Evolutionary conservation across 1,284 basidiomycete genomes (phyloP).

Genomic region (Cystobasidium sp.): DNA sequence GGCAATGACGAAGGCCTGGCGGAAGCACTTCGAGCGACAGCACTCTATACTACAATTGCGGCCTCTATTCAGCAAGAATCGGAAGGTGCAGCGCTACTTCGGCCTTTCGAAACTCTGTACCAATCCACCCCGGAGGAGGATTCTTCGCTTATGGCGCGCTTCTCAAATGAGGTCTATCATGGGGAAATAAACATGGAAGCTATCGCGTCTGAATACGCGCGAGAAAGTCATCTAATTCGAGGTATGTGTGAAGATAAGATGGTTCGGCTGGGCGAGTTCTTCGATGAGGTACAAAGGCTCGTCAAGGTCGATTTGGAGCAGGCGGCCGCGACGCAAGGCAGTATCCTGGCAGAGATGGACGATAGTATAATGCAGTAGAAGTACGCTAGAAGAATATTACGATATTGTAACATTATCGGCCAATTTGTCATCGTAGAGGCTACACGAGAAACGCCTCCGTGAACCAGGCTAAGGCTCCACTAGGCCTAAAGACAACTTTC

Average conservation of each 20-base stretch:
- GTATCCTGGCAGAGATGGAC: conserved; percentile 7
- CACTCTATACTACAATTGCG: conserved; percentile 68
- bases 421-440: neutral
- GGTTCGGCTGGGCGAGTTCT: conserved; percentile 56
- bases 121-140: conserved; percentile 47
- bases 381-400: neutral
- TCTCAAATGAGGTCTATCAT: conserved; percentile 54
- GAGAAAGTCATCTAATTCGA: conserved; percentile 47
- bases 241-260: conserved; percentile 35
- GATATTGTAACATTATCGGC: neutral
- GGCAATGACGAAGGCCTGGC: conserved; percentile 73
- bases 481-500: neutral
- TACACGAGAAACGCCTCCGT: neutral
- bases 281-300: conserved; percentile 52
- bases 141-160: conserved; percentile 53
- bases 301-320: conserved; percentile 54
- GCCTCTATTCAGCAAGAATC: conserved; percentile 49
- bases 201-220: conserved; percentile 52
- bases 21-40: conserved; percentile 68
- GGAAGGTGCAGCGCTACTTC: neutral
- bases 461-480: neutral
- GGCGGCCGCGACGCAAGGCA: conserved; percentile 14
- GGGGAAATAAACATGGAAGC: conserved; percentile 55
- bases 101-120: neutral
- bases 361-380: conserved; percentile 17